Base-by-base conservation (phyloP, 2,329 filamentous ascomycete species). In the Cyclaneusma minus region DNA sequence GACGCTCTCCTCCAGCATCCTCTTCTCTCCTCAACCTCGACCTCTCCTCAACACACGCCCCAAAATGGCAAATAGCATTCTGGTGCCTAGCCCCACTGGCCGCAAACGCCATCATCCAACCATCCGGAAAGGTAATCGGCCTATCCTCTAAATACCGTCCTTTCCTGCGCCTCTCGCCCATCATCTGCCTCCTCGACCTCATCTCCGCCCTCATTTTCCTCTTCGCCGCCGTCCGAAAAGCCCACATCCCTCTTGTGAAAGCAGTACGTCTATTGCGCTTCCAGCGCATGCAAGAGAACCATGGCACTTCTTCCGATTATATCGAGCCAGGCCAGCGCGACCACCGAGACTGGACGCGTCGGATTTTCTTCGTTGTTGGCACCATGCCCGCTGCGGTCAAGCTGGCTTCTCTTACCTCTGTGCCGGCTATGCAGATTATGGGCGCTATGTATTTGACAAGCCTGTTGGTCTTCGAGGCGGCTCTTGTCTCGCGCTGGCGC, bases 101-200 rank as follows among this genome's bases (percentile, higher is more conserved):
- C 7, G 25, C 38, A 7, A 39, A 36, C 20, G 29, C 35, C 15
- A 42, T 42, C 33, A 29, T 35, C 9, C 33, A 38, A 21, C 32
- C 36, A 3, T 30, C 31, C 4, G 30, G 31, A 2, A 24, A 20
- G 22, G 21, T 37, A 2, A 25, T 21, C 15, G 29, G 32, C 4
- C 11, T 32, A 7, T 17, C 35, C 13, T 25, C 24, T 9, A 18
- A 28, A 13, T 35, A 35, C 21, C 22, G 32, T 5, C 28, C 30
- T 11, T 30, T 35, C 14, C 22, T 38, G 6, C 27, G 29, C 17
- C 33, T 30, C 15, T 35, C 30, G 3, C 38, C 38, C 3, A 19
- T 37, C 11, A 18, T 35, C 17, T 33, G 34, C 20, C 3, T 29
- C 5, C 19, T 22, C 4, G 37, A 41, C 15, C 25, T 25, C n/a